Evolutionary conservation across 2,329 filamentous ascomycete genomes (phyloP).

Genomic region (Hypoxylon sp.): DNA sequence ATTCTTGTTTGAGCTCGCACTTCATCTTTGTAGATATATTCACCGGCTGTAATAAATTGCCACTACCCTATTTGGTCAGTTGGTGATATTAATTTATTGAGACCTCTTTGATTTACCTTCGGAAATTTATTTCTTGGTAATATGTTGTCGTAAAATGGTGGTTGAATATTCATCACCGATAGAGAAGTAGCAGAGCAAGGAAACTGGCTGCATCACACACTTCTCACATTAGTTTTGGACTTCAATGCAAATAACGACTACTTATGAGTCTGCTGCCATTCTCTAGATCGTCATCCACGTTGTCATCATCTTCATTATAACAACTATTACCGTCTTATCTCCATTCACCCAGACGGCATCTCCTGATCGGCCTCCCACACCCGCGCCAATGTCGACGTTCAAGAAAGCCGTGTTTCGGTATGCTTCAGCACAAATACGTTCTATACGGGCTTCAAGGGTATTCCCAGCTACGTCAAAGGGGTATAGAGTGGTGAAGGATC

Average conservation of each 20-base stretch:
- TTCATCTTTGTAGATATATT: background rate
- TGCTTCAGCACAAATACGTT: slow-evolving; percentile 10
- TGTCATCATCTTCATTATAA: background rate
- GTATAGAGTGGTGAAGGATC: slow-evolving; percentile 16
- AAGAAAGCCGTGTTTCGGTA: slow-evolving; percentile 15
- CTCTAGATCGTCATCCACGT: background rate
- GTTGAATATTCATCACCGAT: background rate
- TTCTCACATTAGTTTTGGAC: background rate
- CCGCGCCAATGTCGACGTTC: slow-evolving; percentile 19
- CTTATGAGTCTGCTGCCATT: background rate
- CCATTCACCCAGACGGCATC: background rate
- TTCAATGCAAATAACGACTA: background rate
- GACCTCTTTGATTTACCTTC: background rate
- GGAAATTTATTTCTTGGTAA: background rate
- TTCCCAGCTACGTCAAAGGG: slow-evolving; percentile 12
- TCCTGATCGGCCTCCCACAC: background rate
- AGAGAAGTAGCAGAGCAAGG: background rate
- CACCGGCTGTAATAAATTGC: background rate
- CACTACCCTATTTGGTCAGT: background rate
- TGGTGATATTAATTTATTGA: background rate
- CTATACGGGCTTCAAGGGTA: slow-evolving; percentile 13
- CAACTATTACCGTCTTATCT: background rate
- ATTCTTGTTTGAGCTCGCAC: background rate
- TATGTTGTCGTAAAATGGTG: background rate
- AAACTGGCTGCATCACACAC: background rate